phyloP scores from a whole-genome alignment of 179 eudicot species.

The Kewa caespitosa region DNA sequence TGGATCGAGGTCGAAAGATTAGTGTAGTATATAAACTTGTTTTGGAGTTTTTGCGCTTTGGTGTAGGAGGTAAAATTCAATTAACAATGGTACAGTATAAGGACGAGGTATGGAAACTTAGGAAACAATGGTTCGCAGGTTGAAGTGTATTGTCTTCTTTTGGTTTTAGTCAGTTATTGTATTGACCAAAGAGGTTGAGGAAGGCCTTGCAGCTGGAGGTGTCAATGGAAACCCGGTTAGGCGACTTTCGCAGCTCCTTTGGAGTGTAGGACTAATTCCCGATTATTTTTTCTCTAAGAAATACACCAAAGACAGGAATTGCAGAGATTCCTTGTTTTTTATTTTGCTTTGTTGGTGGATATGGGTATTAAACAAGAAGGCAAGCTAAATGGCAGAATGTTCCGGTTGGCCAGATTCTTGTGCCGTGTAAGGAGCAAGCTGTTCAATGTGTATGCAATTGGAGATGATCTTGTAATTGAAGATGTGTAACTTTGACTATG shows the following conservation, averaged over 20 bases:
- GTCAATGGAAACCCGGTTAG: constrained; percentile 8
- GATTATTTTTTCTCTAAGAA: not conserved
- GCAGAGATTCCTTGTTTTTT: not conserved
- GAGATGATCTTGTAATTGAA: constrained; percentile 15
- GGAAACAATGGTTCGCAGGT: constrained; percentile 3
- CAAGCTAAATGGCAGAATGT: not conserved
- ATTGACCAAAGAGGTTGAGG: constrained; percentile 11
- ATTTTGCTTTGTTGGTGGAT: not conserved
- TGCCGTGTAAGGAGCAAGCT: constrained; percentile 9
- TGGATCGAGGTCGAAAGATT: constrained; percentile 12
- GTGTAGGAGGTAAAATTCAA: not conserved
- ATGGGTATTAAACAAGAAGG: not conserved
- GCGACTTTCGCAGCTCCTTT: constrained; percentile 7
- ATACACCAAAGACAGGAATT: not conserved
- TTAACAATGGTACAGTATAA: constrained; percentile 5
- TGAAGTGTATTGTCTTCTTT: constrained; percentile 3
- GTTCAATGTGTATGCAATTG: constrained; percentile 4
- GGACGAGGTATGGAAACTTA: not conserved
- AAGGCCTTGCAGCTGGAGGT: constrained; percentile 10
- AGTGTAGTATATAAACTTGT: constrained; percentile 24
- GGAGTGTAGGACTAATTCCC: constrained; percentile 23
- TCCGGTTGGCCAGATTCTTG: not conserved
- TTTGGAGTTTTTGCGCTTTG: not conserved
- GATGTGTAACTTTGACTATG: constrained; percentile 22
- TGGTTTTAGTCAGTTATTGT: constrained; percentile 3